Evolutionary conservation across 2,329 filamentous ascomycete genomes (phyloP).

Genomic region (Pleoardoris graminearum): DNA sequence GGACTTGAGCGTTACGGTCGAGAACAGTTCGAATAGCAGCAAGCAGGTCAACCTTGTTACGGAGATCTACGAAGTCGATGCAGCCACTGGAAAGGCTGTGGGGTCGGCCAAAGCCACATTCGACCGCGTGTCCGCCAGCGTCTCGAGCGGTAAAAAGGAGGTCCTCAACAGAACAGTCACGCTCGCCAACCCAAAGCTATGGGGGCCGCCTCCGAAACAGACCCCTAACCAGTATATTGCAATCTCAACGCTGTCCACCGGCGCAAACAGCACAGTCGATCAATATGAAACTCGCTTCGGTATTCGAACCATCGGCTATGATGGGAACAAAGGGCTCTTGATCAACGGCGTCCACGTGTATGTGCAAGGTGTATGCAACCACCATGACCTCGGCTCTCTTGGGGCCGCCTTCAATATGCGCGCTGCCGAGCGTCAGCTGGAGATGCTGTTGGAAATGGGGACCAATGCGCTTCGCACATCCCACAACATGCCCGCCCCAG

Average conservation of each 20-base stretch:
- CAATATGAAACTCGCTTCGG: slow-evolving; percentile 57
- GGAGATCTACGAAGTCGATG: slow-evolving; percentile 47
- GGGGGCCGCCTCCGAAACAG: slow-evolving; percentile 54
- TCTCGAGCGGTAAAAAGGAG: slow-evolving; percentile 40
- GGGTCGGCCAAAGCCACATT: slow-evolving; percentile 42
- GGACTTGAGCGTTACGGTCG: slow-evolving; percentile 51
- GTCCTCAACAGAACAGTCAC: slow-evolving; percentile 43
- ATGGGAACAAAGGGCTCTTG: slow-evolving; percentile 48
- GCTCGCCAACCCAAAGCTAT: slow-evolving; percentile 50
- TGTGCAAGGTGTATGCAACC: slow-evolving; percentile 55
- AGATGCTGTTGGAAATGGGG: slow-evolving; percentile 56
- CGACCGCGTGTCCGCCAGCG: slow-evolving; percentile 19
- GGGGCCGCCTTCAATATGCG: slow-evolving; percentile 57
- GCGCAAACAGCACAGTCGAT: slow-evolving; percentile 39
- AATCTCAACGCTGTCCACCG: slow-evolving; percentile 45
- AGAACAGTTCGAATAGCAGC: slow-evolving; percentile 48
- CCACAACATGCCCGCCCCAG: slow-evolving; percentile 58
- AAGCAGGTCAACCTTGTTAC: slow-evolving; percentile 48
- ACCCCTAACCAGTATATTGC: slow-evolving; percentile 55
- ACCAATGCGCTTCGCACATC: slow-evolving; percentile 56
- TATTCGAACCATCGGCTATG: slow-evolving; percentile 51
- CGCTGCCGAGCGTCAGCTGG: slow-evolving; percentile 54
- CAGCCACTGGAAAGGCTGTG: slow-evolving; percentile 26
- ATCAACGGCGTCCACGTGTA: slow-evolving; percentile 53
- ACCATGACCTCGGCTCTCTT: slow-evolving; percentile 57